A percentile compares a stretch with the other conserved stretches of the same genome.
Conservation (phyloP, 306 rosid genomes). For the Malus asiatica region DNA sequence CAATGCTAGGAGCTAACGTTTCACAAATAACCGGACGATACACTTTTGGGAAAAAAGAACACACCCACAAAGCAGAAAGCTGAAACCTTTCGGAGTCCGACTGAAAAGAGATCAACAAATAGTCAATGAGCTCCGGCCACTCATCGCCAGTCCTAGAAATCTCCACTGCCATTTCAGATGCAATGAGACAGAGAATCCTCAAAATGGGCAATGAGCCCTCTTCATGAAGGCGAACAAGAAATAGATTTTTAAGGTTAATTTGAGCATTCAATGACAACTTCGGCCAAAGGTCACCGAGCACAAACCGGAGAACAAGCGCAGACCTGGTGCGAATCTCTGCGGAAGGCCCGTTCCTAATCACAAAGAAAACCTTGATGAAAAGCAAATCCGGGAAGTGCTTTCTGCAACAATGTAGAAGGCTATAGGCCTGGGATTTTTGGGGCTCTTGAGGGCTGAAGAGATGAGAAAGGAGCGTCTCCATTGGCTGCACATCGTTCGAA, state of each 20-base stretch:
- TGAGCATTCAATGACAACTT: not conserved
- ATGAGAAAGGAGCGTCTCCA: not conserved
- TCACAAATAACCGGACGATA: slow-evolving; percentile 3
- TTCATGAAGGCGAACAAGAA: slow-evolving; percentile 6
- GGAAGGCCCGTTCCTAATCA: not conserved
- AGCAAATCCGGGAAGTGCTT: not conserved
- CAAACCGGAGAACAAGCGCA: not conserved
- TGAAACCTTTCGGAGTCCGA: not conserved
- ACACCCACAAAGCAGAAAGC: slow-evolving; percentile 6
- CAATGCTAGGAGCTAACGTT: not conserved
- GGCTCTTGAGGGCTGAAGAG: not conserved
- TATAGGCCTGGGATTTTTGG: not conserved
- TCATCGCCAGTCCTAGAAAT: not conserved
- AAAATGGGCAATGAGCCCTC: slow-evolving; percentile 1
- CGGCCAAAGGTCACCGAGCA: slow-evolving; percentile 6
- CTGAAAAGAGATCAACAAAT: not conserved
- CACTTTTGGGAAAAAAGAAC: not conserved
- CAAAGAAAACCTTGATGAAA: not conserved
- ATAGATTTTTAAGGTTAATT: not conserved
- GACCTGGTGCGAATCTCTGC: not conserved
- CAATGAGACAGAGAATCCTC: not conserved
- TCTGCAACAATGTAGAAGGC: slow-evolving; percentile 3
- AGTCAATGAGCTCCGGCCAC: not conserved
- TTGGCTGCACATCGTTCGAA: not conserved
- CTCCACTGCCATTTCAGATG: slow-evolving; percentile 1